Evolutionary conservation across 1,284 basidiomycete species (phyloP).

Genomic region (Leccinum glutinopallens): DNA sequence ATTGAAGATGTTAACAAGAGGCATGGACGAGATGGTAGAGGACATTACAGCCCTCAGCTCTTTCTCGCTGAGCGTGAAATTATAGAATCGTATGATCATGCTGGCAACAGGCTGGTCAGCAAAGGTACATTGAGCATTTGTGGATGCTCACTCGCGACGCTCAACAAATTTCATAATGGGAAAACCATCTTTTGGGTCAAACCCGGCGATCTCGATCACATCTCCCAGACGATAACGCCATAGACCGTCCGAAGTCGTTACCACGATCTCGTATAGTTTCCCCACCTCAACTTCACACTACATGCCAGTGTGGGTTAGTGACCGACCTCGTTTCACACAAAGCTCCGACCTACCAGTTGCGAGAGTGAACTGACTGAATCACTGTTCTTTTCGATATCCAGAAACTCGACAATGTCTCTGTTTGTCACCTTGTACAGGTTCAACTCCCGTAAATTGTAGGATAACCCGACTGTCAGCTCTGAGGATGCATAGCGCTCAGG

Average conservation of each 20-base stretch:
- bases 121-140: background rate
- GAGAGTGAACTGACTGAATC: slow-evolving; percentile 6
- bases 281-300: slow-evolving; percentile 28
- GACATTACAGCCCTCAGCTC: slow-evolving; percentile 11
- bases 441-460: slow-evolving; percentile 1
- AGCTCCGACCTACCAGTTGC: slow-evolving; percentile 13
- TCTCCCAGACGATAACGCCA: slow-evolving; percentile 30
- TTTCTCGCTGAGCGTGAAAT: slow-evolving; percentile 5
- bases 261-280: slow-evolving; percentile 24
- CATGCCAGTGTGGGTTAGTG: background rate
- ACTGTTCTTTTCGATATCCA: slow-evolving; percentile 4
- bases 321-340: background rate
- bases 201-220: slow-evolving; percentile 15
- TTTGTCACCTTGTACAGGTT: slow-evolving; percentile 14
- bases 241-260: slow-evolving; percentile 25
- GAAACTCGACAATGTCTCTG: slow-evolving; percentile 6
- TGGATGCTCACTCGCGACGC: background rate
- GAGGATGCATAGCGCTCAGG: slow-evolving; percentile 5
- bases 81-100: slow-evolving; percentile 3
- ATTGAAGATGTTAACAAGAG: background rate
- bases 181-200: background rate
- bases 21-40: slow-evolving; percentile 4
- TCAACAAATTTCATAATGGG: background rate
- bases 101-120: slow-evolving; percentile 3
- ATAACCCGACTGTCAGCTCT: background rate